phyloP scores from a whole-genome alignment of 176 grass and related monocot genomes.

The Bromus sterilis region DNA sequence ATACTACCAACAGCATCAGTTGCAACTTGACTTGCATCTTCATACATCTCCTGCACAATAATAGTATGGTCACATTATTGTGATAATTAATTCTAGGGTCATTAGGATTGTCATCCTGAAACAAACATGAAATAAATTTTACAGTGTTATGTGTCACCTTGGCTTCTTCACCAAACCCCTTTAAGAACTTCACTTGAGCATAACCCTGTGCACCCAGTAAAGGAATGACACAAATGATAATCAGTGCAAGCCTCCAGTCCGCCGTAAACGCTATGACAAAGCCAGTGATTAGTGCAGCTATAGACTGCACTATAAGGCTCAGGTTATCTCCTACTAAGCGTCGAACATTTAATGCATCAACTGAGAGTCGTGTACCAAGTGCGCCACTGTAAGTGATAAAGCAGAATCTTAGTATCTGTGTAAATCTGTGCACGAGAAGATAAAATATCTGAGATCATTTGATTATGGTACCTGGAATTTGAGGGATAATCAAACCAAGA shows the following conservation, averaged over 20 bases:
- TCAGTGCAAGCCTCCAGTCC: slow-evolving; percentile 66
- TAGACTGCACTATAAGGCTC: slow-evolving; percentile 56
- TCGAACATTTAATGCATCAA: slow-evolving; percentile 70
- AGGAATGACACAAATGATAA: slow-evolving; percentile 64
- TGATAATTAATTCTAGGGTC: neutral
- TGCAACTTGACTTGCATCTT: slow-evolving; percentile 53
- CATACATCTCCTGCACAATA: slow-evolving; percentile 36
- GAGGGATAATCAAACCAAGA: slow-evolving; percentile 65
- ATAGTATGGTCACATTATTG: neutral
- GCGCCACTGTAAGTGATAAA: slow-evolving; percentile 46
- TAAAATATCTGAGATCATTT: neutral
- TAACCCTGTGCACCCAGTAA: slow-evolving; percentile 49
- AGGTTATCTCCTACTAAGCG: slow-evolving; percentile 70
- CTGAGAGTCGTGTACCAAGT: slow-evolving; percentile 78
- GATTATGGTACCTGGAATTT: slow-evolving; percentile 49
- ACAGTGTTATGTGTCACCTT: slow-evolving; percentile 32
- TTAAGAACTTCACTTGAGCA: slow-evolving; percentile 57
- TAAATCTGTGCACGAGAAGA: neutral
- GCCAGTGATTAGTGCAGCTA: slow-evolving; percentile 41
- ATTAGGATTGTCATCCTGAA: neutral
- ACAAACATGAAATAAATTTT: neutral
- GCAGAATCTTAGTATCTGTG: neutral
- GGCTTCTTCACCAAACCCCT: slow-evolving; percentile 56
- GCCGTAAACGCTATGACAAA: slow-evolving; percentile 58
- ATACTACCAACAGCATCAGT: slow-evolving; percentile 43